Evolutionary conservation across 345 rosid genomes (phyloP).

Genomic region (Syzygium oleosum): DNA sequence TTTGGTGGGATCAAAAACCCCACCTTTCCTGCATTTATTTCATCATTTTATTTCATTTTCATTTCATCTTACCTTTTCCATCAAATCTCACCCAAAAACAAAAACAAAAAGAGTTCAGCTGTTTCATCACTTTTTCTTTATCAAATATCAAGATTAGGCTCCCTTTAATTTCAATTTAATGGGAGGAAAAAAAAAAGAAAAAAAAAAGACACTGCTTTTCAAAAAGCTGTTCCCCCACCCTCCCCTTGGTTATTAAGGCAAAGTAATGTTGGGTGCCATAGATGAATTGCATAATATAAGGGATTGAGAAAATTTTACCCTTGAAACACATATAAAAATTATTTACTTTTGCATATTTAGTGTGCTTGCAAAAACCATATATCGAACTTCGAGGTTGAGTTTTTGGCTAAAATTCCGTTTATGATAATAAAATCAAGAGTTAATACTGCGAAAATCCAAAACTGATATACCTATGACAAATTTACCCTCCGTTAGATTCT

Average conservation of each 20-base stretch:
- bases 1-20: not conserved
- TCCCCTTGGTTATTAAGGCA: not conserved
- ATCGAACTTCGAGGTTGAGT: accelerated
- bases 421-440: not conserved
- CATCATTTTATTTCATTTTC: not conserved
- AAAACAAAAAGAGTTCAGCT: not conserved
- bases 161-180: not conserved
- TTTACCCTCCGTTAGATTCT: no score
- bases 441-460: no score
- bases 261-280: not conserved
- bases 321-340: not conserved
- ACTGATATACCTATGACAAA: no score
- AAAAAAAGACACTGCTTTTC: no score
- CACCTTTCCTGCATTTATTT: no score
- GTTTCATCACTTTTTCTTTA: not conserved
- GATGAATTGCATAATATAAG: not conserved
- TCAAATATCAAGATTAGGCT: not conserved
- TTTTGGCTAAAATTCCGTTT: accelerated
- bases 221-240: not conserved
- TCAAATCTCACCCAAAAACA: not conserved
- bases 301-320: not conserved
- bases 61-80: not conserved
- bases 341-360: not conserved
- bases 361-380: not conserved
- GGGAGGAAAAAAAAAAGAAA: not conserved